These are phyloP conservation scores for Diaporthe destruens DNA, from an alignment of 2,329 filamentous ascomycete genomes.

Conservation along the genomic window DNA sequence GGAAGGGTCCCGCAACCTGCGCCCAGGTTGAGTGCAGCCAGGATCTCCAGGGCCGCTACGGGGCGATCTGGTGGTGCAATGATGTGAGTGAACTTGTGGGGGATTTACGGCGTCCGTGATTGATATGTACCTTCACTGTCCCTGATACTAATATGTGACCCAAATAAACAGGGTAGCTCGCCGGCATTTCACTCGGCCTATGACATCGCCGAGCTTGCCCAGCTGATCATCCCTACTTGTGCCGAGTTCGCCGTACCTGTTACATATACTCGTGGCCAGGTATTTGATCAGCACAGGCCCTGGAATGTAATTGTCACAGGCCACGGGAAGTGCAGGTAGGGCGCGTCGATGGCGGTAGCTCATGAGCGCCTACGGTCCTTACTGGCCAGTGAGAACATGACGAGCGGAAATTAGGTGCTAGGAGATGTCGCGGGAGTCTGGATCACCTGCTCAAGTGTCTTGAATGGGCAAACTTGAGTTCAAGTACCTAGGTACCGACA, in stretches of 20 bases:
- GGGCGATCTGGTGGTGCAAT: constrained; percentile 19
- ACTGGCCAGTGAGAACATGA: neutral
- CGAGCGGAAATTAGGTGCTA: no score
- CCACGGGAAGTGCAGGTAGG: neutral
- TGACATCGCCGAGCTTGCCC: neutral
- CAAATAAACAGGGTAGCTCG: neutral
- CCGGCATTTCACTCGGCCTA: neutral
- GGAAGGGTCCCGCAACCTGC: neutral
- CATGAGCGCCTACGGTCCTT: no score
- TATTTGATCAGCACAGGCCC: neutral
- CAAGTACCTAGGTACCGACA: no score
- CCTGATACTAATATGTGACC: neutral
- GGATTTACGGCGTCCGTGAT: neutral
- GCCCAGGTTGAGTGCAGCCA: neutral
- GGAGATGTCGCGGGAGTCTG: no score
- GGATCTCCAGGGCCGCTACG: neutral
- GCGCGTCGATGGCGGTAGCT: no score
- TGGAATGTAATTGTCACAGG: constrained; percentile 20
- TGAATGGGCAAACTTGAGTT: no score
- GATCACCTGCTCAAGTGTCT: no score
- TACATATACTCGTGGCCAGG: constrained; percentile 3
- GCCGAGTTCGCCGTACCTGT: neutral
- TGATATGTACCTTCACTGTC: neutral
- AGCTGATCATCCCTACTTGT: neutral
- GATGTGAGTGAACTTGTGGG: neutral